Evolutionary conservation across 2,329 filamentous ascomycete species (phyloP), one percentile per base, ranked within the genome.

Genomic region (Fusarium buxicola): DNA sequence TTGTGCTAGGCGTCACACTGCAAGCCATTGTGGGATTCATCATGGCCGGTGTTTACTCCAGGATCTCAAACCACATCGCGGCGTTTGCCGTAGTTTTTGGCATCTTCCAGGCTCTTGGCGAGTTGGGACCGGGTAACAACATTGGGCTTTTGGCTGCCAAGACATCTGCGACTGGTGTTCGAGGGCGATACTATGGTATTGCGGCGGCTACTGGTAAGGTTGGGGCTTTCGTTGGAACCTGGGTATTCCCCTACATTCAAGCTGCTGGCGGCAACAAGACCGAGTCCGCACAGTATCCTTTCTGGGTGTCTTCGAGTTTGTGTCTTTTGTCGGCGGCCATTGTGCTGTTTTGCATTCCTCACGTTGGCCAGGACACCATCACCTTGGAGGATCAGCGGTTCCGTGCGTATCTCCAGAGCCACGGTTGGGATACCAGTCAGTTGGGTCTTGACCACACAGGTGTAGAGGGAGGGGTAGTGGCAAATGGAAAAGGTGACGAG

Each of bases 141-240:
- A 96, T 97, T 67, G 93, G 93, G 3, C 84, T 97, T 1, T 76
- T 96, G 27, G 93, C 94, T 0, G 90, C 91, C 41, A 97, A 97
- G 81, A 94, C 92, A 2, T 93, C 89, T 69, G 92, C 94, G 0
- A 97, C 94, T 5, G 90, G 91, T 15, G 89, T 97, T n/a, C 86
- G 93, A 34, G 94, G 93, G 3, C 81, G 81, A 38, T 90, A 89
- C 76, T 89, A 90, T 67, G 87, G 89, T 6, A 83, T 92, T 39
- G 90, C 90, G 0, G 90, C 91, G 0, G 90, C 90, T 0, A 70
- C 87, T 2, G 91, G 91, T 60, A 94, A 93, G 76, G 84, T 93
- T 32, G 89, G 89, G 45, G 94, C 92, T 3, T 97, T 97, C 68
- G 87, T 96, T 8, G 94, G 94, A 9, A 92, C 90, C 1, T 94